Base-by-base conservation (phyloP, 179 eudicot species). In the Drosera spatulata region DNA sequence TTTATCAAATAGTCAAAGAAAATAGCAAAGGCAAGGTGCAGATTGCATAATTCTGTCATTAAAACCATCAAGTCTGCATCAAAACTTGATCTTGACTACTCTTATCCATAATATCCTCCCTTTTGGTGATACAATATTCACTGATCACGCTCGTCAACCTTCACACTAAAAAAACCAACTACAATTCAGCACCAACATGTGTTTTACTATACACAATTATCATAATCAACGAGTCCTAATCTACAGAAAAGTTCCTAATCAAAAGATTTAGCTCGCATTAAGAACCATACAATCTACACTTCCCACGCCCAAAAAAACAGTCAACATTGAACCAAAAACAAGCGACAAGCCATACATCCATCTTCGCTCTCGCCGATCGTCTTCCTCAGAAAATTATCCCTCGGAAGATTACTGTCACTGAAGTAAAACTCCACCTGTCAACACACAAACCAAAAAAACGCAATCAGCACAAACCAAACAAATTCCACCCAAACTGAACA, bases 371-470 rank as follows among this genome's bases (percentile, higher is more conserved):
- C 91, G 51, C 69, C 58, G 54, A 91, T 68, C 4, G 91, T 67
- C 43, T 79, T 73, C 66, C 9, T 71, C 51, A 91, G 76, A 59
- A 93, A 93, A n/a, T 63, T 74, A 57, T 93, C 99, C 44, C 80
- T 73, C 0, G 99, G 96, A 44, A 93, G 90, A 70, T 93, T 93
- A 67, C 99, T 93, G 61, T 93, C 99, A 64, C 99, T 75, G 75
- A 93, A 89, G 60, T 93, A 93, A 62, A 93, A 93, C 77, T 93
- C 99, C 43, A 93, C 95, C 99, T 93, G 80, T 5, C 48, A 41
- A 56, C 11, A 42, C n/a, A 11, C 4, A 48, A 49, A 56, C 11
- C 5, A 37, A 50, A 42, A 42, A 10, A 11, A 41, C 61, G 50
- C 3, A 55, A 52, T 4, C 45, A 43, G 5, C 8, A 43, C 8